Conservation (phyloP, 352 stramenopile species). For the Phytophthora citrophthora region DNA sequence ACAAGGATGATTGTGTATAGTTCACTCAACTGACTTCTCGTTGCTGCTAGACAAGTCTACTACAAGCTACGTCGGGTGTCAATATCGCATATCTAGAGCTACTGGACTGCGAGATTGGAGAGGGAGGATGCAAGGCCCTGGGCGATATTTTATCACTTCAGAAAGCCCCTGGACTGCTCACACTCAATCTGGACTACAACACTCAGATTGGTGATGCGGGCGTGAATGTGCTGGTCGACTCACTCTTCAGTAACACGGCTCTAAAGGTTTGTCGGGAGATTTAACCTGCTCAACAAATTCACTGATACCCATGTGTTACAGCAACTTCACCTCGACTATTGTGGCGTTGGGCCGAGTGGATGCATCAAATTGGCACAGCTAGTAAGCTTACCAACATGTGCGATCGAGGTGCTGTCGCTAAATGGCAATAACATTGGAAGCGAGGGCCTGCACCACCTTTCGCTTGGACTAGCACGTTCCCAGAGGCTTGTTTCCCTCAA, state of each 20-base stretch:
- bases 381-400: slow-evolving; percentile 59
- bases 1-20: not conserved
- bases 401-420: slow-evolving; percentile 64
- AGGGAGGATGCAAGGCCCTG: slow-evolving; percentile 64
- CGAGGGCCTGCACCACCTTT: slow-evolving; percentile 74
- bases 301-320: slow-evolving; percentile 15
- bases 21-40: not conserved
- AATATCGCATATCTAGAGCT: slow-evolving; percentile 85
- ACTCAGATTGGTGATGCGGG: slow-evolving; percentile 60
- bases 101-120: slow-evolving; percentile 76
- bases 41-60: slow-evolving; percentile 42
- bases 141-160: slow-evolving; percentile 55
- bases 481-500: slow-evolving; percentile 69
- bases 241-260: slow-evolving; percentile 69
- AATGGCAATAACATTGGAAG: slow-evolving; percentile 65
- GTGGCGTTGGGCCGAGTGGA: slow-evolving; percentile 44
- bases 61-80: slow-evolving; percentile 52
- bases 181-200: slow-evolving; percentile 84
- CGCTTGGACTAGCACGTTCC: slow-evolving; percentile 68
- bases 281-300: not conserved
- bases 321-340: slow-evolving; percentile 86
- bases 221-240: slow-evolving; percentile 59
- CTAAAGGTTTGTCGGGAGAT: slow-evolving; percentile 50
- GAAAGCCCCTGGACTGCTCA: slow-evolving; percentile 65
- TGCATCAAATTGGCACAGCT: slow-evolving; percentile 79